Percentiles rank a stretch among this genome's conserved stretches.
These are phyloP conservation scores for Pleomassaria siparia DNA, from an alignment of 2,329 filamentous ascomycete species.

Conservation along the genomic window DNA sequence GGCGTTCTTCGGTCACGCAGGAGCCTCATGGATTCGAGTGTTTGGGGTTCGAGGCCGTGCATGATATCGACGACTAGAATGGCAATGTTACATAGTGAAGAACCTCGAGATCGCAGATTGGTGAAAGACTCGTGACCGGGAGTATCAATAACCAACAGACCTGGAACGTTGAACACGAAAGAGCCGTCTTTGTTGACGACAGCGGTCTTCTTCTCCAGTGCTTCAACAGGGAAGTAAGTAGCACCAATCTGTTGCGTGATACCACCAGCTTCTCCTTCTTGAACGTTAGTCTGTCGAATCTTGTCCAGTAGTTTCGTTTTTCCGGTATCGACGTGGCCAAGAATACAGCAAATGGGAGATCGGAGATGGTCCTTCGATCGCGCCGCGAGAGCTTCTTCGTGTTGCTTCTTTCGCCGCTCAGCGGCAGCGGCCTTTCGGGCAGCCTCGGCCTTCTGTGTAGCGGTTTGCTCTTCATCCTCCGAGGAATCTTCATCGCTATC, in stretches of 20 bases:
- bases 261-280: constrained; percentile 98
- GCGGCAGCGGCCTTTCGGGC: constrained; percentile 86
- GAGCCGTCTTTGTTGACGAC: constrained; percentile 88
- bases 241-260: constrained; percentile 99
- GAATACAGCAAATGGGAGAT: constrained; percentile 98
- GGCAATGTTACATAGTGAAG: constrained; percentile 98
- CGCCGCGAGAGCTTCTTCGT: constrained; percentile 87
- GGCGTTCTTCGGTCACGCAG: constrained; percentile 92
- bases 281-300: constrained; percentile 96
- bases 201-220: constrained; percentile 85
- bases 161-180: constrained; percentile 97
- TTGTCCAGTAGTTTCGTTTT: constrained; percentile 99
- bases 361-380: constrained; percentile 92
- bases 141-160: constrained; percentile 94
- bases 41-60: constrained; percentile 98
- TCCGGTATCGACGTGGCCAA: constrained; percentile 99
- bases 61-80: constrained; percentile 99
- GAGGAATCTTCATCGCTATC: constrained; percentile 65
- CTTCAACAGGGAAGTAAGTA: constrained; percentile 96
- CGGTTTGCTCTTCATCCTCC: constrained; percentile 74
- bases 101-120: constrained; percentile 93
- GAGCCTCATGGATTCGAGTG: constrained; percentile 93
- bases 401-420: constrained; percentile 82
- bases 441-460: constrained; percentile 69
- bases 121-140: constrained; percentile 99